Evolutionary conservation across 306 rosid species (phyloP).

Genomic region (Citrullus mucosospermus): DNA sequence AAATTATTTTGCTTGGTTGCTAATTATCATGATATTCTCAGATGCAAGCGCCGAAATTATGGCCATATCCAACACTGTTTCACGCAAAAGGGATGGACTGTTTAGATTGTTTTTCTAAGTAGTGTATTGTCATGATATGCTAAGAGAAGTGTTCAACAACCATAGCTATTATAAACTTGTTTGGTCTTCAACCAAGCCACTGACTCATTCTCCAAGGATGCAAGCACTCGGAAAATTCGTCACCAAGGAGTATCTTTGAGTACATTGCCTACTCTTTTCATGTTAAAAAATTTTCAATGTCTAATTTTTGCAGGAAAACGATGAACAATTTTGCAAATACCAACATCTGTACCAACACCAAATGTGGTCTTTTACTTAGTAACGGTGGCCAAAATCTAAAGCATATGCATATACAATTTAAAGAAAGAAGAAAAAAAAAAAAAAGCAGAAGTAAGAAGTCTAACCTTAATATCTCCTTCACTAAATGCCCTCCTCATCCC

Average conservation of each 20-base stretch:
- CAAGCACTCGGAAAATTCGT: background rate
- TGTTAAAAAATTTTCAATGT: background rate
- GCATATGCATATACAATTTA: background rate
- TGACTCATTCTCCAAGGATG: background rate
- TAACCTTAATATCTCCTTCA: slow-evolving; percentile 95
- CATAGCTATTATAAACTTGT: background rate
- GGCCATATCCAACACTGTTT: background rate
- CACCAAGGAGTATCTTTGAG: background rate
- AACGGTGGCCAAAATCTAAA: background rate
- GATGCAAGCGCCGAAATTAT: background rate
- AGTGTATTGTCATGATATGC: background rate
- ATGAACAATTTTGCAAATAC: background rate
- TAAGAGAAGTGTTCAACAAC: background rate
- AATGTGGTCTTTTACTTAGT: background rate
- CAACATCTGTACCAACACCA: background rate
- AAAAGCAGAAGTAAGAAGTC: slow-evolving; percentile 5
- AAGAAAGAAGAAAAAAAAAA: background rate
- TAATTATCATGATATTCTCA: background rate
- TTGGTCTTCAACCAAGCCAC: background rate
- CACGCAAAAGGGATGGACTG: background rate
- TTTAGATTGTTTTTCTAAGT: background rate
- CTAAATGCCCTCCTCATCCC: slow-evolving; percentile 85
- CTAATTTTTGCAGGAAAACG: background rate
- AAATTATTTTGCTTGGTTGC: background rate
- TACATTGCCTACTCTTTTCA: background rate